phyloP scores from a whole-genome alignment of 2,329 filamentous ascomycete genomes.

The Simplicillium aogashimaense region DNA sequence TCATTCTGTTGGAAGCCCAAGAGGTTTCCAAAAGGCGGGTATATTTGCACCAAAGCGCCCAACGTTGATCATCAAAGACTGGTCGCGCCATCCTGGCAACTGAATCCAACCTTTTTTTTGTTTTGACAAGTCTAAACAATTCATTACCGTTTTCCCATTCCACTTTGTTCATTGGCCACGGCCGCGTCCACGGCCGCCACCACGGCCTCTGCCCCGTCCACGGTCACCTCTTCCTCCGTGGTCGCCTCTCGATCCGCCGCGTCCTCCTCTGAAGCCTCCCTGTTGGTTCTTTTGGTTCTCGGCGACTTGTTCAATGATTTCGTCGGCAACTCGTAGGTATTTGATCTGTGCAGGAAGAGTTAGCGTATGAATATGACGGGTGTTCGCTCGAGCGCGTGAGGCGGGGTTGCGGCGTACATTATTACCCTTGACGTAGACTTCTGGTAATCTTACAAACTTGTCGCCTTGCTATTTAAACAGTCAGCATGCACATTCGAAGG shows the following conservation, averaged over 20 bases:
- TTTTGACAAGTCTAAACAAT: slow-evolving; percentile 9
- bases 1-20: too few relatives aligned
- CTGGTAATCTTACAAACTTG: slow-evolving; percentile 82
- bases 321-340: slow-evolving; percentile 91
- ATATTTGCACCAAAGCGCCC: too few relatives aligned
- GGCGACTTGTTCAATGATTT: slow-evolving; percentile 90
- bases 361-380: neutral
- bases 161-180: slow-evolving; percentile 17
- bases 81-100: too few relatives aligned
- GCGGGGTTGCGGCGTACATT: slow-evolving; percentile 55
- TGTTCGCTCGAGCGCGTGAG: neutral
- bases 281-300: slow-evolving; percentile 75
- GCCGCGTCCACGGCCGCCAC: slow-evolving; percentile 28
- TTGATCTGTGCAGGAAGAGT: slow-evolving; percentile 63
- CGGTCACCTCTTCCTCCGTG: slow-evolving; percentile 46
- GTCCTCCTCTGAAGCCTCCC: slow-evolving; percentile 53
- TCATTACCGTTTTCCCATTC: neutral
- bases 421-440: slow-evolving; percentile 95
- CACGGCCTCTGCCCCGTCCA: slow-evolving; percentile 37
- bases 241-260: slow-evolving; percentile 50
- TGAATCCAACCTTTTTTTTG: too few relatives aligned
- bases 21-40: too few relatives aligned
- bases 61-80: too few relatives aligned
- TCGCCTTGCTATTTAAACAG: slow-evolving; percentile 60
- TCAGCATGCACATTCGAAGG: neutral